Base-by-base conservation (phyloP, 1,139 yeast species). In the Yamadazyma oceani region DNA sequence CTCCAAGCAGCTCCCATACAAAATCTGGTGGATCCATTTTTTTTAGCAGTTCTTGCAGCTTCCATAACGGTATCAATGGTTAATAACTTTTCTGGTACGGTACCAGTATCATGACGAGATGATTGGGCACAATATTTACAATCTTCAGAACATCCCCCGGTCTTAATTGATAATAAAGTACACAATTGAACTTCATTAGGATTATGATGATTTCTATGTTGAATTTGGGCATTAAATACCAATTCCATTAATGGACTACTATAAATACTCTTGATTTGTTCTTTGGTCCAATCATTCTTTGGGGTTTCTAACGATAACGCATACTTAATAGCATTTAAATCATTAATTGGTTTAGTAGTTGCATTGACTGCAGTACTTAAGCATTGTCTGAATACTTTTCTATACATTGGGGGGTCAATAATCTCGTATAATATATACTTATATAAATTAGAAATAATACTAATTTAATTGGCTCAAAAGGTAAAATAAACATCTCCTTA, bases 1-100 rank as follows among this genome's bases (percentile, higher is more conserved):
- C 95, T 72, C 92, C 92, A 85, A 1, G 94, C 95, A 10, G 92
- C 88, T 31, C 94, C 95, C 82, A 85, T 79, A 55, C 95, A 85
- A 53, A 85, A 85, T 43, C 95, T 67, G 0, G 94, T 85, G 0
- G 85, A 76, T 0, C 92, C 92, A 46, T 83, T 83, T 5, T 54
- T 64, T 50, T 82, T 81, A 5, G 94, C 92, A 37, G 71, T 72
- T 34, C 61, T 62, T 0, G 94, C 94, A 31, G 79, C 82, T 35
- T 64, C 70, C 53, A 82, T 62, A 1, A 85, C 92, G 19, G 71
- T 70, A 2, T 82, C 89, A 11, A 83, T 56, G 17, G 69, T 63
- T 16, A 83, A 71, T 61, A 84, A 62, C 52, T 79, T 80, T 42
- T 80, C 84, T 2, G 92, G 89, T 48, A 80, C 67, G 15, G 82